These are phyloP conservation scores for Diaporthe helianthi DNA, from an alignment of 2,329 filamentous ascomycete species.

Conservation along the genomic window DNA sequence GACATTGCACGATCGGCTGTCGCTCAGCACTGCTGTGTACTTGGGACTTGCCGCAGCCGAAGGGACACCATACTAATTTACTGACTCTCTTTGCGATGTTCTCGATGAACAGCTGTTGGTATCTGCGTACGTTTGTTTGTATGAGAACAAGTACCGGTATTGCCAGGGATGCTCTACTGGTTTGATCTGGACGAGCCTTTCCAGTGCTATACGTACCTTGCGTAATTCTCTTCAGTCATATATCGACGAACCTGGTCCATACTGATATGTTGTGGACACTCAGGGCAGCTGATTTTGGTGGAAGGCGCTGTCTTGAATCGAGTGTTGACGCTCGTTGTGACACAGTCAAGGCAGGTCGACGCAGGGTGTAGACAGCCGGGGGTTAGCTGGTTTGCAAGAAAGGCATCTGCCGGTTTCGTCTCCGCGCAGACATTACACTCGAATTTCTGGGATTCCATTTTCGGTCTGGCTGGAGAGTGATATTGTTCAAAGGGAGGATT, in stretches of 20 bases:
- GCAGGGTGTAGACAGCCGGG: not conserved
- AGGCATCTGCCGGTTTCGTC: not conserved
- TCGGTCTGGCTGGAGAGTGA: too few relatives aligned
- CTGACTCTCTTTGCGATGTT: not conserved
- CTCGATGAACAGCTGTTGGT: not conserved
- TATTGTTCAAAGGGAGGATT: not conserved
- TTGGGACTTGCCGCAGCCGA: not conserved
- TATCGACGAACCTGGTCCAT: not conserved
- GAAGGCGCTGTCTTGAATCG: not conserved
- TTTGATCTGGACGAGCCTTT: rapidly evolving
- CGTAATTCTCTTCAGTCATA: not conserved
- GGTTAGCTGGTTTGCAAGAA: not conserved
- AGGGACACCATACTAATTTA: not conserved
- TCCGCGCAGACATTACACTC: not conserved
- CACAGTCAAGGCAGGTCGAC: not conserved
- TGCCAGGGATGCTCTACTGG: too few relatives aligned
- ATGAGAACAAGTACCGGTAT: not conserved
- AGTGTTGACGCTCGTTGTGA: not conserved
- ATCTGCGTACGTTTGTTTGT: not conserved
- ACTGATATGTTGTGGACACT: not conserved
- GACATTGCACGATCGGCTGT: slow-evolving; percentile 4
- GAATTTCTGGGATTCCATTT: not conserved
- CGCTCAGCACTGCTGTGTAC: not conserved
- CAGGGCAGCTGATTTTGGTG: not conserved
- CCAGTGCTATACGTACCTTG: not conserved